Percentiles rank a stretch among this genome's conserved stretches.
These are phyloP conservation scores for Monosporascus sp. DNA, from an alignment of 2,329 filamentous ascomycete genomes.

Conservation along the genomic window DNA sequence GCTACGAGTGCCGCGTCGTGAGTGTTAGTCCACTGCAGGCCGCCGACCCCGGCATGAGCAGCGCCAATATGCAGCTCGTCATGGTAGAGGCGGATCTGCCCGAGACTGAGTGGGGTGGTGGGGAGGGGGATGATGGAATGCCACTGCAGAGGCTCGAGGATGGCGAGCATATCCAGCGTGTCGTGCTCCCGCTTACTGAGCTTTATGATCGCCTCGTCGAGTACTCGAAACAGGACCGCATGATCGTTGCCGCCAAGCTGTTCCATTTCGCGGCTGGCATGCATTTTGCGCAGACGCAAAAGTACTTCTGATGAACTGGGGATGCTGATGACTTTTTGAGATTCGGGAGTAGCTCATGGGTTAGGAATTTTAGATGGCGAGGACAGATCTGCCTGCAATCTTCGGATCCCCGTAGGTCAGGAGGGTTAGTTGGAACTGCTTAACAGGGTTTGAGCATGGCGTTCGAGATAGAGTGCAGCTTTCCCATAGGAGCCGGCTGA, in stretches of 20 bases:
- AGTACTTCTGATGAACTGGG: slow-evolving; percentile 12
- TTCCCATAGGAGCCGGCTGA: too few relatives aligned
- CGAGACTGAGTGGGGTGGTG: too few relatives aligned
- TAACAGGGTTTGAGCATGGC: too few relatives aligned
- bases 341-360: too few relatives aligned
- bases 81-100: slow-evolving; percentile 51
- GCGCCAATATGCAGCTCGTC: slow-evolving; percentile 56
- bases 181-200: slow-evolving; percentile 50
- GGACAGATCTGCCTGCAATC: too few relatives aligned
- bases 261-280: slow-evolving; percentile 57
- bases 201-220: slow-evolving; percentile 49
- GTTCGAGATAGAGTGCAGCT: too few relatives aligned
- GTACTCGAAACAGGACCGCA: slow-evolving; percentile 41
- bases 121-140: slow-evolving; percentile 37
- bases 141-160: slow-evolving; percentile 56
- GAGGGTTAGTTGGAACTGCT: too few relatives aligned
- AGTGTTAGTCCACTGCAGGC: slow-evolving; percentile 48
- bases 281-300: slow-evolving; percentile 38
- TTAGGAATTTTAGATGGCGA: too few relatives aligned
- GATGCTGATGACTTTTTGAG: too few relatives aligned
- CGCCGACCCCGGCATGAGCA: slow-evolving; percentile 53
- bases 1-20: slow-evolving; percentile 45
- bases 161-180: slow-evolving; percentile 56
- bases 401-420: too few relatives aligned
- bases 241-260: slow-evolving; percentile 49